Conservation (phyloP, 2,329 filamentous ascomycete genomes). For the Penicillium hesseltinei region DNA sequence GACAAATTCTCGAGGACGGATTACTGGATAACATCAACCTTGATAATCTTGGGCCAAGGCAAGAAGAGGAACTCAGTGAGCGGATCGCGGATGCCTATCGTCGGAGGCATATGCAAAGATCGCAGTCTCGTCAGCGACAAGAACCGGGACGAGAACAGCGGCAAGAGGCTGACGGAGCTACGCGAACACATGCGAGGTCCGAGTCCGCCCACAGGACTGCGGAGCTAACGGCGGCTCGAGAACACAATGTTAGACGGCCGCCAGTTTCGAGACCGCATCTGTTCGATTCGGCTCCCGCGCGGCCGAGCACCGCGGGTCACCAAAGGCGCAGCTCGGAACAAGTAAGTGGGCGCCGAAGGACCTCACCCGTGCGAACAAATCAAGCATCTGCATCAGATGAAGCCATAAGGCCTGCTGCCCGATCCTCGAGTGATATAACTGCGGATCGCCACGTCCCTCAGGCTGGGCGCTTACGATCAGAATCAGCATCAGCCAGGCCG, state of each 20-base stretch:
- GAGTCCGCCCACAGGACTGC: slow-evolving; percentile 30
- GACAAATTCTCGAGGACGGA: slow-evolving; percentile 85
- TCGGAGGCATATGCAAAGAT: slow-evolving; percentile 61
- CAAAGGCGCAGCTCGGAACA: slow-evolving; percentile 40
- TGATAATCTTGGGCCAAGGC: slow-evolving; percentile 76
- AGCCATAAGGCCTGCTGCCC: slow-evolving; percentile 31
- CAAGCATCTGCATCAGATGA: slow-evolving; percentile 38
- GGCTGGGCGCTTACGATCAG: slow-evolving; percentile 23
- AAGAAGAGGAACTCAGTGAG: slow-evolving; percentile 87
- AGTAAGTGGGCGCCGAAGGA: slow-evolving; percentile 29
- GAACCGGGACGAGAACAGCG: slow-evolving; percentile 29
- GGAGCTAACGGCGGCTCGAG: slow-evolving; percentile 19
- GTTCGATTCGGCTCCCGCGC: slow-evolving; percentile 30
- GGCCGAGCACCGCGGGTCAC: slow-evolving; percentile 25
- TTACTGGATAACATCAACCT: slow-evolving; percentile 84
- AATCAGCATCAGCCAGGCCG: slow-evolving; percentile 26
- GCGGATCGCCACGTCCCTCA: slow-evolving; percentile 32
- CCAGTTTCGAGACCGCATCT: slow-evolving; percentile 35
- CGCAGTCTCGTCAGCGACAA: slow-evolving; percentile 36
- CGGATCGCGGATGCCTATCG: slow-evolving; percentile 87
- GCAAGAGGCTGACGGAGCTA: slow-evolving; percentile 31
- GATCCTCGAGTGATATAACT: slow-evolving; percentile 40
- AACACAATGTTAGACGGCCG: slow-evolving; percentile 22
- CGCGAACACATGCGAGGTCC: slow-evolving; percentile 30
- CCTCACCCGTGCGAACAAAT: slow-evolving; percentile 35